Evolutionary conservation across 805 yeast species (phyloP).

Genomic region (Kluyveromyces wickerhamii): DNA sequence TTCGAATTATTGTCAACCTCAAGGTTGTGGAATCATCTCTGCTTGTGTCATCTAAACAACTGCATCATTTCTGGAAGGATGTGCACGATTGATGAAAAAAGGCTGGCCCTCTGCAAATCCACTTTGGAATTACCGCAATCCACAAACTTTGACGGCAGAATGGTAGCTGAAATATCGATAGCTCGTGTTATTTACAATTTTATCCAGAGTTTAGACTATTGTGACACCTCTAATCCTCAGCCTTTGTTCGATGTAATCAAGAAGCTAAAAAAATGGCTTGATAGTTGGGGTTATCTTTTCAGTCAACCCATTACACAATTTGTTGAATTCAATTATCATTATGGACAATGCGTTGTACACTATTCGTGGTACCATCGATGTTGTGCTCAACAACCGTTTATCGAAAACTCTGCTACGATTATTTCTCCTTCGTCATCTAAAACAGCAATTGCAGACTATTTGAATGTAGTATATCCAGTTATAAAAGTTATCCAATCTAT

Average conservation of each 20-base stretch:
- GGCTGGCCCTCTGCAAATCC: constrained; percentile 51
- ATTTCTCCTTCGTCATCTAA: not conserved
- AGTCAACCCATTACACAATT: constrained; percentile 67
- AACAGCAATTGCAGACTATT: constrained; percentile 8
- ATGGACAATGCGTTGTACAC: constrained; percentile 45
- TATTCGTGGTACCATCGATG: constrained; percentile 24
- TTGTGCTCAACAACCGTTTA: not conserved
- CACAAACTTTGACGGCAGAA: constrained; percentile 75
- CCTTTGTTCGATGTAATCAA: constrained; percentile 33
- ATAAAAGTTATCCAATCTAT: constrained; percentile 11
- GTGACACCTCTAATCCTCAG: constrained; percentile 1
- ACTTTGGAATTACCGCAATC: constrained; percentile 50
- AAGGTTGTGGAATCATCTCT: constrained; percentile 65
- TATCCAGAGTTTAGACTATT: constrained; percentile 31
- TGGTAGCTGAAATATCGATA: constrained; percentile 66
- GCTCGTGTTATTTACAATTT: constrained; percentile 44
- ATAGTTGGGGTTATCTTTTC: constrained; percentile 61
- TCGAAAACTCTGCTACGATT: not conserved
- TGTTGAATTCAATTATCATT: constrained; percentile 63
- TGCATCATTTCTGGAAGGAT: constrained; percentile 59
- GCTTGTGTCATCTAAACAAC: constrained; percentile 58
- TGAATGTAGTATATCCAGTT: constrained; percentile 13
- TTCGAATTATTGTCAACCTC: constrained; percentile 46
- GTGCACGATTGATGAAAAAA: constrained; percentile 51
- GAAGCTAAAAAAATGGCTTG: constrained; percentile 53